Evolutionary conservation across 495 filamentous ascomycete species (phyloP), one percentile per base, ranked within the genome.

Genomic region (Clohesyomyces aquaticus): DNA sequence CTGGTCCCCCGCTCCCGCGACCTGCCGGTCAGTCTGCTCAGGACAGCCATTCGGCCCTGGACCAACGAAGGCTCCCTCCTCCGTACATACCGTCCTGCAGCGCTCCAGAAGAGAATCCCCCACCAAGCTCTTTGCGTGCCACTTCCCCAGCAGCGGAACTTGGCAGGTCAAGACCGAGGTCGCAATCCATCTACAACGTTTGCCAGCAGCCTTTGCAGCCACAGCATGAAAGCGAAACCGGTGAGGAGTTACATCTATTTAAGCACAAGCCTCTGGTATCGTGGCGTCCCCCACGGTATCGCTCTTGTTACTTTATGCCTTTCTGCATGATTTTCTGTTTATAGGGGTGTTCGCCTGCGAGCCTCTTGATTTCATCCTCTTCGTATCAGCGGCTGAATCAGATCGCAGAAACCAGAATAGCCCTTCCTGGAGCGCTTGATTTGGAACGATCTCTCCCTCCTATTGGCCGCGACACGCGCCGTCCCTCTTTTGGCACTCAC

Each of bases 141-240:
- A 54, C 66, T 32, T 19, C 61, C 43, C 43, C 55, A 4, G 32
- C 57, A 18, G 28, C 0, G 27, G 48, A 52, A 46, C 18, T 54
- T 22, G 51, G 51, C 25, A 53, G 35, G 8, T 43, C 43, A 19
- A 61, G 57, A 25, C 61, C 61, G 29, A 49, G 66, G 32, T 65
- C 66, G 16, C 66, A 65, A 28, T 69, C 66, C 16, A 55, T 69
- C 32, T 65, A 65, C 38, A 57, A 69, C 43, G 53, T 69, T 18
- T 59, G 57, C 26, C 66, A 62, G 19, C 57, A 43, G 27, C 53
- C 66, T 21, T 57, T 32, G 55, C 28, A 46, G 18, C 66, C 10
- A 29, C 26, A 53, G 29, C 42, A 43, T 21, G 54, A 53, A 0
- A 38, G 19, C 18, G 25, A 28, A 29, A 16, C 38, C 59, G 59